Conservation (phyloP, 2,329 filamentous ascomycete genomes). For the Epichloe elymi region DNA sequence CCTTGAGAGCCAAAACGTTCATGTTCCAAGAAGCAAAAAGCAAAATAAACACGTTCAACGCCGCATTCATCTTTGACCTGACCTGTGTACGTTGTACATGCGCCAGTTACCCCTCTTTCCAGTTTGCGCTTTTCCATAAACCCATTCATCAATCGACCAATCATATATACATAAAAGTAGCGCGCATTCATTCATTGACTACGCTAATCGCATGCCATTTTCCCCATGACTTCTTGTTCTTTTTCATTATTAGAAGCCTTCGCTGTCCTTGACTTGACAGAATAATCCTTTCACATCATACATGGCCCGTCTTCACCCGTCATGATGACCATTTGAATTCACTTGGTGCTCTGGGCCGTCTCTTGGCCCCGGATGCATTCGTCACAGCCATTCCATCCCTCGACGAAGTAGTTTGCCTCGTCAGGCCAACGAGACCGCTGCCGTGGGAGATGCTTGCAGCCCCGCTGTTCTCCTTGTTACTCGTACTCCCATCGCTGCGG, state of each 20-base stretch:
- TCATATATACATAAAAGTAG: not conserved
- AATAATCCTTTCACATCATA: not conserved
- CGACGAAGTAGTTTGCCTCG: not conserved
- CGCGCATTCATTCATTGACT: no score
- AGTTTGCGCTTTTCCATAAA: no score
- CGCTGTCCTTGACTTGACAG: not conserved
- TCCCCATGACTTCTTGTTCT: not conserved
- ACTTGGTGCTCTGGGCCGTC: slow-evolving; percentile 13
- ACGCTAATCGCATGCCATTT: not conserved
- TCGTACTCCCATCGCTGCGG: slow-evolving; percentile 26
- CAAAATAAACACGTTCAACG: no score
- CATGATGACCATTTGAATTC: slow-evolving; percentile 14
- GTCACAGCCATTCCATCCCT: slow-evolving; percentile 4
- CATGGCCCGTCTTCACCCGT: slow-evolving; percentile 5
- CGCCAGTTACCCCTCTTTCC: no score
- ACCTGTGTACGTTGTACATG: no score
- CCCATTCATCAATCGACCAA: no score
- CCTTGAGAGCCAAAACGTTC: no score
- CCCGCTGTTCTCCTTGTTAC: slow-evolving; percentile 25
- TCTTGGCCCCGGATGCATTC: slow-evolving; percentile 10
- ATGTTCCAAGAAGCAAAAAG: no score
- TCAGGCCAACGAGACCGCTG: not conserved
- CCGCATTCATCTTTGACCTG: no score
- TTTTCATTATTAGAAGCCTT: not conserved
- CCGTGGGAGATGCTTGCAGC: not conserved